phyloP scores from a whole-genome alignment of 2,329 filamentous ascomycete genomes.

The Didymella glomerata region DNA sequence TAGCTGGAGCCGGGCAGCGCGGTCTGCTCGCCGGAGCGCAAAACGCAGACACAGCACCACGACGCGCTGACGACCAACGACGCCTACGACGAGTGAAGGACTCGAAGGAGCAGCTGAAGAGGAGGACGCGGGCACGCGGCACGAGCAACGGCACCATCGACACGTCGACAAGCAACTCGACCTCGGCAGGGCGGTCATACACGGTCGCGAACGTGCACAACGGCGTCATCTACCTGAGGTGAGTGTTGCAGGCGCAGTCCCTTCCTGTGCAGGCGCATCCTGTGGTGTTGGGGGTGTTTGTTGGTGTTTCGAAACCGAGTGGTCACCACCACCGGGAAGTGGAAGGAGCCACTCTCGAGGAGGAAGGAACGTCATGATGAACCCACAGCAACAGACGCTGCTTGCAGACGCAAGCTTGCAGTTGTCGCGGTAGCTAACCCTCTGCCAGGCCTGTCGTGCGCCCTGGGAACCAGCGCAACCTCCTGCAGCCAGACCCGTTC shows the following conservation, averaged over 20 bases:
- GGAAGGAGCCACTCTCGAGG: conserved; percentile 2
- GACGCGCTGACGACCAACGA: conserved; percentile 41
- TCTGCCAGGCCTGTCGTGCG: conserved; percentile 48
- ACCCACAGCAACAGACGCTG: conserved; percentile 14
- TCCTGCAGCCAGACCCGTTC: conserved; percentile 47
- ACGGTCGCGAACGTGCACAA: conserved; percentile 59
- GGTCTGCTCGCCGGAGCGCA: conserved; percentile 36
- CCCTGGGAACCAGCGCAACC: conserved; percentile 46
- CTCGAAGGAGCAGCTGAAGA: conserved; percentile 50
- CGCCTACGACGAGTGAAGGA: conserved; percentile 50
- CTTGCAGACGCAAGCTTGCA: neutral
- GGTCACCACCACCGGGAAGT: conserved; percentile 7
- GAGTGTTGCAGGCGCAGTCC: conserved; percentile 26
- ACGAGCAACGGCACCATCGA: conserved; percentile 47
- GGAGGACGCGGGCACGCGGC: conserved; percentile 41
- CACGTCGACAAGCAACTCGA: conserved; percentile 37
- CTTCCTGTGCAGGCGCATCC: neutral
- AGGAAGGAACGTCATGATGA: conserved; percentile 2
- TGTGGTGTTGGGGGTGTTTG: neutral
- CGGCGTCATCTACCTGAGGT: conserved; percentile 59
- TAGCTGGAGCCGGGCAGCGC: conserved; percentile 33
- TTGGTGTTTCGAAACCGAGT: conserved; percentile 6
- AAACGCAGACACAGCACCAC: conserved; percentile 38
- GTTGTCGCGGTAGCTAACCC: conserved; percentile 6
- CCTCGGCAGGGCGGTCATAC: conserved; percentile 52